Evolutionary conservation across 164 flowering plant species (phyloP).

Genomic region (Vitis cinerea): DNA sequence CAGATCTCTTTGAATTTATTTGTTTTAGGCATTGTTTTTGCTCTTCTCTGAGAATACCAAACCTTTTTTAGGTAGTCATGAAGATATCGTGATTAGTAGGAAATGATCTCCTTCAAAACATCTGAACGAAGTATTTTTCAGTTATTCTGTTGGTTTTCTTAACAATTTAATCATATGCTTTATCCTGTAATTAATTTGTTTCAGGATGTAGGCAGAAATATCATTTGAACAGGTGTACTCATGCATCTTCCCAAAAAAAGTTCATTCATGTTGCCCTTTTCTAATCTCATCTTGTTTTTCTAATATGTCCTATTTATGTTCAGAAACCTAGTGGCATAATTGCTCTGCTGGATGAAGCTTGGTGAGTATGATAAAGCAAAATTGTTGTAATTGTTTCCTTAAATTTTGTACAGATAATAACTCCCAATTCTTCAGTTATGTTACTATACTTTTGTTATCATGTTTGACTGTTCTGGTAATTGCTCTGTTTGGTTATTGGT

Average conservation of each 20-base stretch:
- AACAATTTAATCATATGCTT: not conserved
- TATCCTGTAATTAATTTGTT: not conserved
- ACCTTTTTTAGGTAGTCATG: not conserved
- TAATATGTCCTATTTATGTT: conserved; percentile 13
- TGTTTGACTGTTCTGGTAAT: conserved; percentile 10
- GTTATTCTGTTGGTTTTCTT: not conserved
- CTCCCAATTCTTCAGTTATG: not conserved
- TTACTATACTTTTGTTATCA: not conserved
- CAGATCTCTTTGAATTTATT: too few species aligned
- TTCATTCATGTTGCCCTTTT: not conserved
- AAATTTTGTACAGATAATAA: not conserved
- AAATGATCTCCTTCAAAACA: not conserved
- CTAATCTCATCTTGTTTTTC: not conserved
- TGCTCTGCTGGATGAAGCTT: conserved; percentile 97
- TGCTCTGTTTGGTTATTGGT: too few species aligned
- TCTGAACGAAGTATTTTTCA: not conserved
- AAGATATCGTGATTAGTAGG: not conserved
- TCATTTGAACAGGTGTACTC: not conserved
- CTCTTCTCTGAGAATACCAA: not conserved
- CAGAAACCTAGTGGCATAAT: conserved; percentile 99
- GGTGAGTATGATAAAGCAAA: conserved; percentile 46
- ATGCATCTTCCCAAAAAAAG: not conserved
- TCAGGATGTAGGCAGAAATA: not conserved
- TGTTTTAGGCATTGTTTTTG: too few species aligned
- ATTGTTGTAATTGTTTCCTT: not conserved